These are phyloP conservation scores for Curvularia sp. DNA, from an alignment of 2,329 filamentous ascomycete species.

Conservation along the genomic window DNA sequence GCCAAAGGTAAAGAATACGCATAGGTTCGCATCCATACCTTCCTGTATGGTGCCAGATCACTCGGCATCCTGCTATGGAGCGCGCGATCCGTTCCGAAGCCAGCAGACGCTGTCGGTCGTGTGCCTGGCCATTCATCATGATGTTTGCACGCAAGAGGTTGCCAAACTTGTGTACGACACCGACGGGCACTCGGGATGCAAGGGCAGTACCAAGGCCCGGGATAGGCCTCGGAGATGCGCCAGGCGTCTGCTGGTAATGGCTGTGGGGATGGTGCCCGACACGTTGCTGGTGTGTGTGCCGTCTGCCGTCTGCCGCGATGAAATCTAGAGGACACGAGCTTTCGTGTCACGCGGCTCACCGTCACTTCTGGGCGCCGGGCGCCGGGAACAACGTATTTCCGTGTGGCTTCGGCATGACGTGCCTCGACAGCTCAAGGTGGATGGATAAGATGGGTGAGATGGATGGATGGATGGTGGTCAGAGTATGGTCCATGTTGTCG, in stretches of 20 bases:
- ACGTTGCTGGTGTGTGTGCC: slow-evolving; percentile 17
- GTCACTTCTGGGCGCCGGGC: slow-evolving; percentile 25
- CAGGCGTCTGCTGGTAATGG: slow-evolving; percentile 14
- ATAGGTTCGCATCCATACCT: slow-evolving; percentile 45
- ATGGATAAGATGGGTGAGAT: slow-evolving; percentile 2
- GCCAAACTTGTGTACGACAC: slow-evolving; percentile 33
- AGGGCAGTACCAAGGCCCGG: slow-evolving; percentile 16
- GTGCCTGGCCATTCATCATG: slow-evolving; percentile 27
- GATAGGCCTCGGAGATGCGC: slow-evolving; percentile 13
- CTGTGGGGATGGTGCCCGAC: slow-evolving; percentile 10
- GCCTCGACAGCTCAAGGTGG: slow-evolving; percentile 12
- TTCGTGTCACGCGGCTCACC: slow-evolving; percentile 32
- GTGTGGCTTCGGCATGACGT: slow-evolving; percentile 24
- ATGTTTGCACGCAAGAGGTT: slow-evolving; percentile 12
- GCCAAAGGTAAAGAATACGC: slow-evolving; percentile 37
- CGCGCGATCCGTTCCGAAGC: slow-evolving; percentile 47
- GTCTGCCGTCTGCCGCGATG: slow-evolving; percentile 19
- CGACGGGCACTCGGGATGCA: slow-evolving; percentile 19
- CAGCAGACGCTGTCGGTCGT: slow-evolving; percentile 24
- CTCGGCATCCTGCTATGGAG: slow-evolving; percentile 35
- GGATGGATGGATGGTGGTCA: slow-evolving; percentile 10
- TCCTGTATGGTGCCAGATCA: slow-evolving; percentile 50
- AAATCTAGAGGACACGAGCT: slow-evolving; percentile 22
- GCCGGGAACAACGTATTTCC: slow-evolving; percentile 17
- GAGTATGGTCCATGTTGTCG: slow-evolving; percentile 10